Evolutionary conservation across 345 rosid species (phyloP), one percentile per base, ranked within the genome.

Genomic region (Lumnitzera littorea): DNA sequence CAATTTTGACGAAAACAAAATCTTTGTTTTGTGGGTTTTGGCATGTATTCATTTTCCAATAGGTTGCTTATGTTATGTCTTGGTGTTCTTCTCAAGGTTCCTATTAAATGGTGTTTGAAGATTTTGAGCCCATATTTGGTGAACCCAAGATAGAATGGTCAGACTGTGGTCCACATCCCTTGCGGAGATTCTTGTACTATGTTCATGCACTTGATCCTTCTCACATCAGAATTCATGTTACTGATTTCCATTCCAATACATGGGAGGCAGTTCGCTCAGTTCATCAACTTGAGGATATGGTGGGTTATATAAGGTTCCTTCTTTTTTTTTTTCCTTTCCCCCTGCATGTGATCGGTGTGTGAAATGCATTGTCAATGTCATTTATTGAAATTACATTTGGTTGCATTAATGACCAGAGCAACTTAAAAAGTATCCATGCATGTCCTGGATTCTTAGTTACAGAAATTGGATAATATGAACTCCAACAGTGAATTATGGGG

Each of bases 221-320:
- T 60, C 77, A 78, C 66, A 76, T 94, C 62, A 63, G 74, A 12
- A 58, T 94, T 62, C 73, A 68, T 25, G 86, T 80, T 17, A 81
- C 97, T 8, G 95, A 94, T 78, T 94, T 78, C 62, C 74, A 70
- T 55, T 69, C 75, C 62, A 62, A 57, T 23, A 70, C 83, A 53
- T 94, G 91, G 86, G 87, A 80, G 72, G 76, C 85, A 12, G 69
- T 75, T 57, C 84, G 84, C 66, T 82, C 94, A 24, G 60, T 81
- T 64, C 62, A 58, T 65, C 82, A 94, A 83, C 88, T 94, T 11
- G 95, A 94, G 57, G 97, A 84, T 80, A 68, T 86, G 94, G 96
- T 88, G 50, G 50, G 24, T 24, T 51, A 10, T 56, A 11, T 16
- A 41, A 11, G 49, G 50, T 57, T 57, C 24, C 16, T 41, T 36